Conservation (phyloP, 202 grass and related monocot species). For the Zizania palustris region DNA sequence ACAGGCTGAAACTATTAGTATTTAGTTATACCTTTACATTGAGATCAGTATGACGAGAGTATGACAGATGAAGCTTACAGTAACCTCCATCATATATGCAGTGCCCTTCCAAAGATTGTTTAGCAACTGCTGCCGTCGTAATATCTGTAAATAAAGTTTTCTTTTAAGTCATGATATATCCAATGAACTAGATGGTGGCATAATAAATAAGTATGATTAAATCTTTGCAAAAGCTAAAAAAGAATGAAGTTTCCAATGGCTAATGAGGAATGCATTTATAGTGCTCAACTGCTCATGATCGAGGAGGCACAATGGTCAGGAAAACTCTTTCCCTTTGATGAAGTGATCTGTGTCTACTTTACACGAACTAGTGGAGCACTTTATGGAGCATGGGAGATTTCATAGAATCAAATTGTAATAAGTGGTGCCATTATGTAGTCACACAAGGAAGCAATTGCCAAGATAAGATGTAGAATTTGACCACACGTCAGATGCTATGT, state of each 20-base stretch:
- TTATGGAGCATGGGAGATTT: neutral
- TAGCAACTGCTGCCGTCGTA: conserved; percentile 81
- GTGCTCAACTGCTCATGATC: neutral
- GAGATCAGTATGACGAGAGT: conserved; percentile 99
- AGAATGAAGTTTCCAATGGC: neutral
- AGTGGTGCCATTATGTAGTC: neutral
- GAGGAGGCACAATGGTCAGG: neutral
- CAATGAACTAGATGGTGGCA: neutral
- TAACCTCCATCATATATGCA: conserved; percentile 99
- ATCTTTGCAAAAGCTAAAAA: neutral
- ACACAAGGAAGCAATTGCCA: neutral
- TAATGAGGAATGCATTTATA: conserved; percentile 23
- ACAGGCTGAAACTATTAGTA: conserved; percentile 61
- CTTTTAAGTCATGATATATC: conserved; percentile 1
- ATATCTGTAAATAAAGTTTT: conserved; percentile 53
- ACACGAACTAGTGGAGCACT: conserved; percentile 8
- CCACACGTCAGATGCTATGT: neutral
- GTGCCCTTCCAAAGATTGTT: conserved; percentile 97
- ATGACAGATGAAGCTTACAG: conserved; percentile 99
- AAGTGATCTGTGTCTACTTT: conserved; percentile 11
- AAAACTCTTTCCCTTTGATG: neutral
- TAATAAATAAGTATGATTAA: conserved; percentile 17
- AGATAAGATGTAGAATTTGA: conserved; percentile 18
- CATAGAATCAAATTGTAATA: conserved; percentile 22
- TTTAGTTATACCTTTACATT: conserved; percentile 98